phyloP scores from a whole-genome alignment of 176 grass and related monocot genomes.

The Avena atlantica region DNA sequence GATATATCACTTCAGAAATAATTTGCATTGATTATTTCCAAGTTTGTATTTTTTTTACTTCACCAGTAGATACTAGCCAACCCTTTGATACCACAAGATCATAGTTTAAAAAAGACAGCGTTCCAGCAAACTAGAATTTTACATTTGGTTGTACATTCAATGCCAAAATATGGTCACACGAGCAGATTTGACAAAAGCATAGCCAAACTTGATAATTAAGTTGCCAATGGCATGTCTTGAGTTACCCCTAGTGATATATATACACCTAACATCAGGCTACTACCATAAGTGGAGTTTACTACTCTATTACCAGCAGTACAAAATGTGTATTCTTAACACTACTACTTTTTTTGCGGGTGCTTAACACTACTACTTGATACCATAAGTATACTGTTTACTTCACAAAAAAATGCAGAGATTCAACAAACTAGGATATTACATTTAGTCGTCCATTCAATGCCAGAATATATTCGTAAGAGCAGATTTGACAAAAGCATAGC shows the following conservation, averaged over 20 bases:
- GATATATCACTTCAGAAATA: background rate
- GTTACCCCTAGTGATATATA: conserved; percentile 36
- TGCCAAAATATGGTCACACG: background rate
- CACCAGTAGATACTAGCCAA: too few species aligned
- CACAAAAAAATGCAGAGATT: background rate
- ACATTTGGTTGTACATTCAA: background rate
- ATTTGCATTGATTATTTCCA: background rate
- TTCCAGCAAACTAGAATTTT: background rate
- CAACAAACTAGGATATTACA: background rate
- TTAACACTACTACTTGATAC: too few species aligned
- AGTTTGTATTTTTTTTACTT: too few species aligned
- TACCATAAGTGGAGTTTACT: background rate
- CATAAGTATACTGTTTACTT: too few species aligned
- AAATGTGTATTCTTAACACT: background rate
- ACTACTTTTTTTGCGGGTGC: too few species aligned
- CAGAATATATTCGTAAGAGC: background rate
- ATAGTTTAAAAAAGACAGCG: too few species aligned
- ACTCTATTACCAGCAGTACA: too few species aligned
- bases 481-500: background rate
- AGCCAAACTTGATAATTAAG: background rate
- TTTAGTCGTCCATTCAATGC: background rate
- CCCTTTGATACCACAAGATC: too few species aligned
- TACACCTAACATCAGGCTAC: conserved; percentile 14
- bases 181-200: background rate
- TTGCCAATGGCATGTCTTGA: conserved; percentile 27